These are phyloP conservation scores for Bryopsis sp. DNA, from an alignment of 139 green algal species.

Conservation along the genomic window DNA sequence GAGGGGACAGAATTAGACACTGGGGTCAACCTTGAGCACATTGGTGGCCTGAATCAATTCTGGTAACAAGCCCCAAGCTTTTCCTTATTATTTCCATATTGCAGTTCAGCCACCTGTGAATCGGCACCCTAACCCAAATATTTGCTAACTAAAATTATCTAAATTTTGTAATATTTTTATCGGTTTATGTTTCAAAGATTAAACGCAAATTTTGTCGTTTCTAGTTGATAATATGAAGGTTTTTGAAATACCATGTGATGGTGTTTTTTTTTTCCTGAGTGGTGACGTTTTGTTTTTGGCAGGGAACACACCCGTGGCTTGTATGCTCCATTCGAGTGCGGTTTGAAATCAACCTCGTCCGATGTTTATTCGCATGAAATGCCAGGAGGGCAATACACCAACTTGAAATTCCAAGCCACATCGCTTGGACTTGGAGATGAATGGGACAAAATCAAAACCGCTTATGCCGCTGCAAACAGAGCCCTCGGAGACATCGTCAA, in stretches of 20 bases:
- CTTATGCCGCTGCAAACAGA: constrained; percentile 81
- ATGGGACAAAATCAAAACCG: constrained; percentile 73
- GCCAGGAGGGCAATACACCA: constrained; percentile 86
- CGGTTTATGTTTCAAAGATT: too few species aligned
- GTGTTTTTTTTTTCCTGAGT: background rate
- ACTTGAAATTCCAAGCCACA: constrained; percentile 82
- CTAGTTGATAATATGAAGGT: too few species aligned
- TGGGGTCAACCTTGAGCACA: constrained; percentile 48
- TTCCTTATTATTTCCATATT: too few species aligned
- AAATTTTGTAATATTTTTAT: too few species aligned
- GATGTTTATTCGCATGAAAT: constrained; percentile 95
- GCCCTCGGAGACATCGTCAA: constrained; percentile 90
- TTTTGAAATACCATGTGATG: too few species aligned
- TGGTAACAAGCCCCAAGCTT: constrained; percentile 32
- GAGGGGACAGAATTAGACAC: constrained; percentile 70
- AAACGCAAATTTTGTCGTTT: too few species aligned
- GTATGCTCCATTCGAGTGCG: constrained; percentile 85
- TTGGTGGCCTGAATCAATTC: constrained; percentile 61
- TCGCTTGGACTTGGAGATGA: constrained; percentile 68
- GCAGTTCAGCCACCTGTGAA: background rate
- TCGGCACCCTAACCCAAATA: too few species aligned
- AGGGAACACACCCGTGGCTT: constrained; percentile 67
- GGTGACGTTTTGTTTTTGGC: constrained; percentile 1
- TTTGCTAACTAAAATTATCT: too few species aligned
- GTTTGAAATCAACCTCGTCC: constrained; percentile 45